phyloP scores from a whole-genome alignment of 768 basidiomycete species.

The Ramaria sp. region DNA sequence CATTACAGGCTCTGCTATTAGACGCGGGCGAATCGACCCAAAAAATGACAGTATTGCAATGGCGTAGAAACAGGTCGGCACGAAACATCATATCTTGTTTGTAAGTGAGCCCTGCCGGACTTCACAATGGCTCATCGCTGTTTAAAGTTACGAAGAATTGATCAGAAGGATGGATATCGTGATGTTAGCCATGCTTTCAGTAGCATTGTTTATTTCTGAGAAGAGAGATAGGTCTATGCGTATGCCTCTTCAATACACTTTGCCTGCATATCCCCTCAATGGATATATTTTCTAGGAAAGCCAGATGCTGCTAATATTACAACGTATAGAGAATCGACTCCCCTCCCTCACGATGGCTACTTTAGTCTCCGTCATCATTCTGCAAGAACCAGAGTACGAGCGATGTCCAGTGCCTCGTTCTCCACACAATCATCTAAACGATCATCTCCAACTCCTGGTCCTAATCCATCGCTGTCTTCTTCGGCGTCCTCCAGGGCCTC shows the following conservation, averaged over 20 bases:
- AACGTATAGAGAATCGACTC: background rate
- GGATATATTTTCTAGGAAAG: background rate
- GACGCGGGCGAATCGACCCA: slow-evolving; percentile 8
- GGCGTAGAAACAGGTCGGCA: slow-evolving; percentile 13
- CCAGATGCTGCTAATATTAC: background rate
- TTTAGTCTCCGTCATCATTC: slow-evolving; percentile 49
- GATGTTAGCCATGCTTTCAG: slow-evolving; percentile 69
- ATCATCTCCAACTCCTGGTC: slow-evolving; percentile 30
- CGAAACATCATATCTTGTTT: slow-evolving; percentile 12
- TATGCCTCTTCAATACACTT: background rate
- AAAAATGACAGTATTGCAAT: slow-evolving; percentile 2
- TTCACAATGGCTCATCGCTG: background rate
- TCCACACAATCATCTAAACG: background rate
- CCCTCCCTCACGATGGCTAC: slow-evolving; percentile 15
- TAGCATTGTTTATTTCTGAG: slow-evolving; percentile 37
- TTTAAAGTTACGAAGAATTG: slow-evolving; percentile 32
- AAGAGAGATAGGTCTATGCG: slow-evolving; percentile 11
- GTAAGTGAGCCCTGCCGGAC: slow-evolving; percentile 10
- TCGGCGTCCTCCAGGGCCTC: slow-evolving; percentile 64
- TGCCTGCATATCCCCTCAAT: background rate
- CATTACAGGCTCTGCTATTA: slow-evolving; percentile 39
- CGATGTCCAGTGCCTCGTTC: slow-evolving; percentile 13
- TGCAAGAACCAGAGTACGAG: slow-evolving; percentile 22
- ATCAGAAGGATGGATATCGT: slow-evolving; percentile 54
- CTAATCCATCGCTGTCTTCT: slow-evolving; percentile 25